These are phyloP conservation scores for Parasitella parasitica DNA, from an alignment of 371 early-diverging fungal species.

Conservation along the genomic window DNA sequence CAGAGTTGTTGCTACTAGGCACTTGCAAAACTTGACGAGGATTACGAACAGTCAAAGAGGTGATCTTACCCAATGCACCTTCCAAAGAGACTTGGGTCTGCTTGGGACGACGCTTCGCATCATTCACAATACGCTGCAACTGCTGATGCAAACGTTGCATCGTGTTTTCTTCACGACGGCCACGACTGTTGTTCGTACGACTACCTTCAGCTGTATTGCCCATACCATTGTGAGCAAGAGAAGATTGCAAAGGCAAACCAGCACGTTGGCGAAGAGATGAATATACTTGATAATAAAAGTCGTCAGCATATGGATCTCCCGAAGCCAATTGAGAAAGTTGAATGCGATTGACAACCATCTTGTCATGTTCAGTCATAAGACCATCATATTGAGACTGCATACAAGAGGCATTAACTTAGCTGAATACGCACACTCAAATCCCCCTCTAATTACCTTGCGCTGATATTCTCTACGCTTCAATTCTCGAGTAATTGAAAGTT, in stretches of 20 bases:
- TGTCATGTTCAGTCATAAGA: constrained; percentile 93
- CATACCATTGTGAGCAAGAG: neutral
- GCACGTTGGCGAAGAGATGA: constrained; percentile 69
- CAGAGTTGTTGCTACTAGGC: neutral
- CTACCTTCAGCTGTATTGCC: constrained; percentile 9
- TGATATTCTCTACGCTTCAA: constrained; percentile 45
- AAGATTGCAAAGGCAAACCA: constrained; percentile 44
- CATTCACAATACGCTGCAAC: constrained; percentile 89
- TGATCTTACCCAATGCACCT: constrained; percentile 94
- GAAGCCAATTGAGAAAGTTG: constrained; percentile 92
- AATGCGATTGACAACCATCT: constrained; percentile 87
- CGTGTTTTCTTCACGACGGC: constrained; percentile 54
- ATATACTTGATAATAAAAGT: constrained; percentile 93
- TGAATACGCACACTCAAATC: neutral
- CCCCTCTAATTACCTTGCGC: constrained; percentile 33
- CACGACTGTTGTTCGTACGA: constrained; percentile 11
- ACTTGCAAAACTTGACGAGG: constrained; percentile 86
- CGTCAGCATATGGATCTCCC: constrained; percentile 88
- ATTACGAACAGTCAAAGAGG: constrained; percentile 82
- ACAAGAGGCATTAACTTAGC: neutral
- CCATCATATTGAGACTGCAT: constrained; percentile 72
- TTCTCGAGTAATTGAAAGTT: constrained; percentile 37
- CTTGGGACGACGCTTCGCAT: constrained; percentile 85
- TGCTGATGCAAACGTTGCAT: constrained; percentile 88
- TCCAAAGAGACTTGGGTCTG: constrained; percentile 83